phyloP scores from a whole-genome alignment of 192 early-diverging fungal genomes.

The Rhizoclosmatium globosum region DNA sequence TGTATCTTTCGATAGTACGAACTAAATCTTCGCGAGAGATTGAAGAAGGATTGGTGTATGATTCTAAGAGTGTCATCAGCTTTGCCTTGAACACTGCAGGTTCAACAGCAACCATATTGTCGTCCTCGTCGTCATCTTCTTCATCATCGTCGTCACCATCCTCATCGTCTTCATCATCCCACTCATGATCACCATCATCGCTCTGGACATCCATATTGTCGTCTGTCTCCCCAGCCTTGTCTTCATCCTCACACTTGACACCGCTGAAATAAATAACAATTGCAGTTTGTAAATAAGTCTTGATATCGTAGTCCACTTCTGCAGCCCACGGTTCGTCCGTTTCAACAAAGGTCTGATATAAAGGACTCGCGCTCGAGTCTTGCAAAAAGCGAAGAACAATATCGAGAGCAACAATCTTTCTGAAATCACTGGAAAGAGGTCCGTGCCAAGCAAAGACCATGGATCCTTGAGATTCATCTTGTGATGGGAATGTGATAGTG shows the following conservation, averaged over 20 bases:
- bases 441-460: constrained; percentile 76
- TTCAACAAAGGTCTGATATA: constrained; percentile 83
- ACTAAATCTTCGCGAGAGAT: constrained; percentile 31
- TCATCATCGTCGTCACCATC: constrained; percentile 37
- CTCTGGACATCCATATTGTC: constrained; percentile 37
- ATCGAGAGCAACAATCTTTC: constrained; percentile 68
- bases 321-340: constrained; percentile 67
- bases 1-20: constrained; percentile 44
- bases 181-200: constrained; percentile 44
- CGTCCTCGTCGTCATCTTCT: constrained; percentile 44
- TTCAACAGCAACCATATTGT: constrained; percentile 63
- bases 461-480: constrained; percentile 61
- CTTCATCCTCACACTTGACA: constrained; percentile 45
- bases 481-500: constrained; percentile 46
- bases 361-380: constrained; percentile 71
- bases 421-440: constrained; percentile 68
- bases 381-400: constrained; percentile 77
- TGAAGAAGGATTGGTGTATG: constrained; percentile 30
- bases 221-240: constrained; percentile 41
- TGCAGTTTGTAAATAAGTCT: constrained; percentile 58
- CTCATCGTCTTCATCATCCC: constrained; percentile 35
- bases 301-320: constrained; percentile 65
- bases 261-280: constrained; percentile 73
- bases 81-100: constrained; percentile 59
- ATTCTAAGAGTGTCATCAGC: constrained; percentile 41